Percentiles rank a stretch among this genome's conserved stretches.
phyloP scores from a whole-genome alignment of 1,284 basidiomycete species.

The Cryptococcus depauperatus region DNA sequence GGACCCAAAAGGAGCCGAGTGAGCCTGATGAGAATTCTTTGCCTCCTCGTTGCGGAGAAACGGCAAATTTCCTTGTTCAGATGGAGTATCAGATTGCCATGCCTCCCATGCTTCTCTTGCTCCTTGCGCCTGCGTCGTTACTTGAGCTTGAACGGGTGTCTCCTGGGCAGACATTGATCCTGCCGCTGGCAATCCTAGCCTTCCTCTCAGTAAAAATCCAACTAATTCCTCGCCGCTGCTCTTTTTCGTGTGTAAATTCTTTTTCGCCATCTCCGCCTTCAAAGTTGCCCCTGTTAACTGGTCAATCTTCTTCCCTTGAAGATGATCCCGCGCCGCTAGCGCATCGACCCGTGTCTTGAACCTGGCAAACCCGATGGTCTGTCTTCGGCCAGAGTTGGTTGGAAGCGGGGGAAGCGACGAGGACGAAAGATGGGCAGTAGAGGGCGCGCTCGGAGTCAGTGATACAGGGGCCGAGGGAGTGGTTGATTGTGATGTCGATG shows the following conservation, averaged over 20 bases:
- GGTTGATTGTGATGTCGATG: slow-evolving; percentile 34
- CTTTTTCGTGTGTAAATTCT: slow-evolving; percentile 92
- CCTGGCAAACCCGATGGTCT: slow-evolving; percentile 97
- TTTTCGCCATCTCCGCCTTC: slow-evolving; percentile 99
- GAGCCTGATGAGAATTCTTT: background rate
- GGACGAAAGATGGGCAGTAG: slow-evolving; percentile 26
- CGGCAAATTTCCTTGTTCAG: slow-evolving; percentile 5
- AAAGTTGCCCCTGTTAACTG: slow-evolving; percentile 87
- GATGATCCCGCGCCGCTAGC: slow-evolving; percentile 72
- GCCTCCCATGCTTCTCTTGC: slow-evolving; percentile 37
- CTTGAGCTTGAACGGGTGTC: background rate
- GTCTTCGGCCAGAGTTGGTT: slow-evolving; percentile 48
- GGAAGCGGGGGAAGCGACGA: slow-evolving; percentile 21
- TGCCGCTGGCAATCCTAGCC: slow-evolving; percentile 16
- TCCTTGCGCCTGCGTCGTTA: slow-evolving; percentile 3
- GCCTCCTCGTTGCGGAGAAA: background rate
- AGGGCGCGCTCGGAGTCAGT: slow-evolving; percentile 49
- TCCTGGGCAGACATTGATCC: background rate
- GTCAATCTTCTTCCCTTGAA: slow-evolving; percentile 87
- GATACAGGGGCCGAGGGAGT: slow-evolving; percentile 42
- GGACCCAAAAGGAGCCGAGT: background rate
- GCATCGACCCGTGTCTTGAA: slow-evolving; percentile 85
- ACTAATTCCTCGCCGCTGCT: slow-evolving; percentile 50
- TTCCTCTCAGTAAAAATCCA: slow-evolving; percentile 33
- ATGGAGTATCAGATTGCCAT: slow-evolving; percentile 11